These are phyloP conservation scores for Annona cherimola DNA, from an alignment of 164 flowering plant species.

Conservation along the genomic window DNA sequence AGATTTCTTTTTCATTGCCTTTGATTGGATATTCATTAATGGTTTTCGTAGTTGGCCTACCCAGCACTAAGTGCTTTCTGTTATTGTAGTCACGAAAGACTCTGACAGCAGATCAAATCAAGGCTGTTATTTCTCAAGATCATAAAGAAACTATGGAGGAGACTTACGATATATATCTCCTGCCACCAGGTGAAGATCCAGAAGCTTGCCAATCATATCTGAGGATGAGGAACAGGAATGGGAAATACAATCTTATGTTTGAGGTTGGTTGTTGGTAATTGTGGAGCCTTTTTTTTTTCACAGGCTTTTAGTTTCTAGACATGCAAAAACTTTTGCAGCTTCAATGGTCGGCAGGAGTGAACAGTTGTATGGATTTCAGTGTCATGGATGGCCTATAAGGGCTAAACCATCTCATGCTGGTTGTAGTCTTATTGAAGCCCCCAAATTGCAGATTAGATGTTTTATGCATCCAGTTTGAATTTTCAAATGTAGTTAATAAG, in stretches of 20 bases:
- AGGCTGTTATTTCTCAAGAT: slow-evolving; percentile 48
- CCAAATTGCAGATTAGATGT: too few species aligned
- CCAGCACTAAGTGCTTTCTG: slow-evolving; percentile 15
- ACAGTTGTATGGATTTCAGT: too few species aligned
- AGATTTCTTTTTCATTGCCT: neutral
- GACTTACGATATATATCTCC: slow-evolving; percentile 90
- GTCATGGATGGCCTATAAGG: too few species aligned
- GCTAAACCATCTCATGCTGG: too few species aligned
- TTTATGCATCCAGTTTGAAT: too few species aligned
- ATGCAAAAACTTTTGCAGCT: neutral
- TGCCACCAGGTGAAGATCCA: slow-evolving; percentile 98
- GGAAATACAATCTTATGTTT: slow-evolving; percentile 98
- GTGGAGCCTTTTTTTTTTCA: neutral
- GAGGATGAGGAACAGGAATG: slow-evolving; percentile 92
- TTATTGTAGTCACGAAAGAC: slow-evolving; percentile 61
- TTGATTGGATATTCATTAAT: neutral
- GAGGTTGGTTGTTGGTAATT: slow-evolving; percentile 47
- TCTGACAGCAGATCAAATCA: slow-evolving; percentile 60
- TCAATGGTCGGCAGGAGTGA: neutral
- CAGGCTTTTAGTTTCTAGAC: neutral
- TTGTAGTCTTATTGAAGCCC: too few species aligned
- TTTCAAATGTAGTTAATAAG: too few species aligned
- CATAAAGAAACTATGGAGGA: slow-evolving; percentile 63
- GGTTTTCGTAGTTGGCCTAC: slow-evolving; percentile 5
- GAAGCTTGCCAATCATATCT: slow-evolving; percentile 95